Percentiles rank a stretch among this genome's conserved stretches.
phyloP scores from a whole-genome alignment of 2,329 filamentous ascomycete genomes.

The Laburnicola sp. region DNA sequence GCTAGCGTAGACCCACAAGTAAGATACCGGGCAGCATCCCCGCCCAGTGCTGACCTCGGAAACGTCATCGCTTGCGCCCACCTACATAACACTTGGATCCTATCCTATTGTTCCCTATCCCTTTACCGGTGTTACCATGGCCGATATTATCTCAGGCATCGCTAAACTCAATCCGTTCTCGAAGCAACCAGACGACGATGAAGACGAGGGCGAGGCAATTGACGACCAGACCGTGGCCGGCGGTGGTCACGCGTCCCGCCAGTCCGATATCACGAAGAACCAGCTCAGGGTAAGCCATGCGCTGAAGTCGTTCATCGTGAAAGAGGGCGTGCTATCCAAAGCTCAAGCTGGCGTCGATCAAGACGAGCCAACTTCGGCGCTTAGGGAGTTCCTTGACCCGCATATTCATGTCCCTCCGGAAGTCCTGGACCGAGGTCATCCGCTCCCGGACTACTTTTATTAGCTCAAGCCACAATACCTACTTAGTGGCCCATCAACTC shows the following conservation, averaged over 20 bases:
- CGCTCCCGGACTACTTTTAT: conserved; percentile 72
- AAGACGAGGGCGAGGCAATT: conserved; percentile 61
- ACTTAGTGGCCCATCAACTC: conserved; percentile 70
- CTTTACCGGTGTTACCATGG: conserved; percentile 24
- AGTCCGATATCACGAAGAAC: conserved; percentile 55
- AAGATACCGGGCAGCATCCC: no score
- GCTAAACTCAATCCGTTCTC: conserved; percentile 40
- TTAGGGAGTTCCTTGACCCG: conserved; percentile 59
- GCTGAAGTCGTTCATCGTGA: conserved; percentile 58
- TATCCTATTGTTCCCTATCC: conserved; percentile 3
- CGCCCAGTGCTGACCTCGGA: no score
- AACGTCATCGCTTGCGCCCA: conserved; percentile 1
- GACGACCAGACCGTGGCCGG: conserved; percentile 57
- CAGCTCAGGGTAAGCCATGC: conserved; percentile 63
- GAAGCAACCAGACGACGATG: conserved; percentile 42
- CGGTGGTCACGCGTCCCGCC: conserved; percentile 60
- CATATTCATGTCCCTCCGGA: conserved; percentile 61
- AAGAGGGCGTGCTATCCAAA: conserved; percentile 55
- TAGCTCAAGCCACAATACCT: conserved; percentile 74
- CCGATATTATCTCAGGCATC: conserved; percentile 40
- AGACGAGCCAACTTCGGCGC: conserved; percentile 50
- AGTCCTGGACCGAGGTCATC: conserved; percentile 61
- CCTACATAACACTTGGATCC: background rate
- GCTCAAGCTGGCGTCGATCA: conserved; percentile 53
- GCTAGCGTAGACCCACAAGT: no score